Conservation (phyloP, 2,329 filamentous ascomycete species). For the Madurella mycetomatis region DNA sequence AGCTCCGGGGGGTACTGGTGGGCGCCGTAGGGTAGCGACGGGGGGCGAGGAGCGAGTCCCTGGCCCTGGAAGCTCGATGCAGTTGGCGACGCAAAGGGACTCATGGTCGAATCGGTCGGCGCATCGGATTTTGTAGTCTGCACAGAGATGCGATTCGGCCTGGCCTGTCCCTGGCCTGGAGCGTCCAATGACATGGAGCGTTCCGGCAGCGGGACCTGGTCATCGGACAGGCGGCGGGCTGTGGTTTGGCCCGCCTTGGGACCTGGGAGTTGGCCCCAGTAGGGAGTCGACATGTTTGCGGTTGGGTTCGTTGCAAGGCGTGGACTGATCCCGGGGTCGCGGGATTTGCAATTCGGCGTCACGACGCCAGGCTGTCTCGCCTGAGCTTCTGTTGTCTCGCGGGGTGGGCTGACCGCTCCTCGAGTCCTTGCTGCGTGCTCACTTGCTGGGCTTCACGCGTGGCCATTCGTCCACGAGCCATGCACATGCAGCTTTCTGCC, state of each 20-base stretch:
- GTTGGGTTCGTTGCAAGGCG: conserved; percentile 18
- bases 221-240: conserved; percentile 37
- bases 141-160: conserved; percentile 48
- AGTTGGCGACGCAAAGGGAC: conserved; percentile 53
- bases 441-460: conserved; percentile 2
- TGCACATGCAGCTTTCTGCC: conserved; percentile 17
- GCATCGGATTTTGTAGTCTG: conserved; percentile 54
- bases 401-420: conserved; percentile 20
- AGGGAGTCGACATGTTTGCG: conserved; percentile 45
- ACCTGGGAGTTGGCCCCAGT: conserved; percentile 56
- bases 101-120: conserved; percentile 55
- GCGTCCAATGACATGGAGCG: conserved; percentile 34
- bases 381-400: background rate
- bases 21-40: conserved; percentile 50
- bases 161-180: conserved; percentile 37
- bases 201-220: conserved; percentile 30
- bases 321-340: conserved; percentile 15
- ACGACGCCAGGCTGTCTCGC: conserved; percentile 3
- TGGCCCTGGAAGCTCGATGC: conserved; percentile 46
- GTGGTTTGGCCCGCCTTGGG: conserved; percentile 37
- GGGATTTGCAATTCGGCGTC: conserved; percentile 8
- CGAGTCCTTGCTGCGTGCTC: background rate
- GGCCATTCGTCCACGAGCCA: conserved; percentile 24
- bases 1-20: conserved; percentile 41
- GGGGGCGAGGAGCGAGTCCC: conserved; percentile 55